Conservation (phyloP, 2,329 filamentous ascomycete genomes). For the Fusarium virguliforme region DNA sequence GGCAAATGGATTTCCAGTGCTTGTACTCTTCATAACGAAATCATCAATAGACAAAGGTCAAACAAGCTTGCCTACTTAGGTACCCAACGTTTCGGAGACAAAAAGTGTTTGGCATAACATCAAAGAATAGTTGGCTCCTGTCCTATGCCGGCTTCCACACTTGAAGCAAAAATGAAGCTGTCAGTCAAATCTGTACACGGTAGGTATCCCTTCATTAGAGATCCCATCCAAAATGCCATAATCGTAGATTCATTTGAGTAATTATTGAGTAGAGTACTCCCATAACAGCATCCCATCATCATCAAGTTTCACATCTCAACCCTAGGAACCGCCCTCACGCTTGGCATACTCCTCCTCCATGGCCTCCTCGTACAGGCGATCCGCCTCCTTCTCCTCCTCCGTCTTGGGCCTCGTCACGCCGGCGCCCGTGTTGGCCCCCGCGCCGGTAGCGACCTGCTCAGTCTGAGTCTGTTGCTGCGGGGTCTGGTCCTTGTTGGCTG, state of each 20-base stretch:
- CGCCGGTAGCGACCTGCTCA: constrained; percentile 56
- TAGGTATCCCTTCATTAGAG: too few relatives aligned
- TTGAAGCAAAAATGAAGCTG: too few relatives aligned
- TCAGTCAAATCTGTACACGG: too few relatives aligned
- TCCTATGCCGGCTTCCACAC: too few relatives aligned
- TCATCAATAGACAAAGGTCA: too few relatives aligned
- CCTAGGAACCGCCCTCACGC: constrained; percentile 66
- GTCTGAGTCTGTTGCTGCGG: constrained; percentile 32
- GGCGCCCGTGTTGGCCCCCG: constrained; percentile 66
- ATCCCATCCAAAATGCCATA: too few relatives aligned
- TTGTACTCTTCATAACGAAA: too few relatives aligned
- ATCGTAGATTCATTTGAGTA: neutral
- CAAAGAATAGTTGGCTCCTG: too few relatives aligned
- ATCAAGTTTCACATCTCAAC: neutral
- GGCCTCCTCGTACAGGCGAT: constrained; percentile 66
- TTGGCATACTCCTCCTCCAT: constrained; percentile 73
- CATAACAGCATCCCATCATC: neutral
- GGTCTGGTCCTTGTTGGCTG: constrained; percentile 26
- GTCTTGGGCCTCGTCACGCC: constrained; percentile 65
- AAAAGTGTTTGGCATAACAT: too few relatives aligned
- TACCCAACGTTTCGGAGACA: too few relatives aligned
- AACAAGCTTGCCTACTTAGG: too few relatives aligned
- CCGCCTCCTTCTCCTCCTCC: constrained; percentile 65
- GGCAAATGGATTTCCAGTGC: too few relatives aligned
- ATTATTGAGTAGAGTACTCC: neutral